These are phyloP conservation scores for Lagenidium sp. DNA, from an alignment of 352 stramenopile genomes.

Conservation along the genomic window DNA sequence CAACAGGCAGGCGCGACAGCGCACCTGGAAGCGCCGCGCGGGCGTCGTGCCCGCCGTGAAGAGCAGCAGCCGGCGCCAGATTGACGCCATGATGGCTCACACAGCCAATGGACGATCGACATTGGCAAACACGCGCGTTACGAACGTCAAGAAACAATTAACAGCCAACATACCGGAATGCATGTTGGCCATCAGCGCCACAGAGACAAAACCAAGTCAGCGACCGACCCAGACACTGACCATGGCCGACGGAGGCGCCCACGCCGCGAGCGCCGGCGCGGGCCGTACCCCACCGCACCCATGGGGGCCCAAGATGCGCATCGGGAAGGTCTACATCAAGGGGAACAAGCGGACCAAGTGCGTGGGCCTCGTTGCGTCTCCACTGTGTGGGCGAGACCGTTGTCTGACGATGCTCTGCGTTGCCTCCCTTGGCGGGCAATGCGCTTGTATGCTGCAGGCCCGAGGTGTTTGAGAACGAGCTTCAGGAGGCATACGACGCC, in stretches of 20 bases:
- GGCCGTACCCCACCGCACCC: constrained; percentile 31
- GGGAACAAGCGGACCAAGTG: constrained; percentile 85
- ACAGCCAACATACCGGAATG: constrained; percentile 3
- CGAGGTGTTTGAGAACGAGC: constrained; percentile 80
- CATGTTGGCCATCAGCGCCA: constrained; percentile 8
- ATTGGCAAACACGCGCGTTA: too few species aligned
- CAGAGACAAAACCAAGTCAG: too few species aligned
- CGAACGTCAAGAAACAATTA: not conserved
- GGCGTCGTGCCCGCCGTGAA: constrained; percentile 69
- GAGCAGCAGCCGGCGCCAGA: constrained; percentile 71
- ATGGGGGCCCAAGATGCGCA: constrained; percentile 72
- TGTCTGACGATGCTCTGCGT: too few species aligned
- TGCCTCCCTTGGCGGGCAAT: too few species aligned
- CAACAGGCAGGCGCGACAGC: not conserved
- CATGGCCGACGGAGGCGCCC: constrained; percentile 6
- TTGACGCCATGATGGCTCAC: constrained; percentile 34
- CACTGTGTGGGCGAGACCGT: too few species aligned
- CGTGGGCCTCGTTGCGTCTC: too few species aligned
- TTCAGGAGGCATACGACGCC: constrained; percentile 61
- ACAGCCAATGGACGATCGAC: not conserved
- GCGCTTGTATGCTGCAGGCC: constrained; percentile 27
- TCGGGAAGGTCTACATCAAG: constrained; percentile 83
- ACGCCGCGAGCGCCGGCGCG: not conserved
- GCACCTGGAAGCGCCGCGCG: constrained; percentile 73
- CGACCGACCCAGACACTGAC: not conserved